phyloP scores from a whole-genome alignment of 164 flowering plant species.

The Annona cherimola region DNA sequence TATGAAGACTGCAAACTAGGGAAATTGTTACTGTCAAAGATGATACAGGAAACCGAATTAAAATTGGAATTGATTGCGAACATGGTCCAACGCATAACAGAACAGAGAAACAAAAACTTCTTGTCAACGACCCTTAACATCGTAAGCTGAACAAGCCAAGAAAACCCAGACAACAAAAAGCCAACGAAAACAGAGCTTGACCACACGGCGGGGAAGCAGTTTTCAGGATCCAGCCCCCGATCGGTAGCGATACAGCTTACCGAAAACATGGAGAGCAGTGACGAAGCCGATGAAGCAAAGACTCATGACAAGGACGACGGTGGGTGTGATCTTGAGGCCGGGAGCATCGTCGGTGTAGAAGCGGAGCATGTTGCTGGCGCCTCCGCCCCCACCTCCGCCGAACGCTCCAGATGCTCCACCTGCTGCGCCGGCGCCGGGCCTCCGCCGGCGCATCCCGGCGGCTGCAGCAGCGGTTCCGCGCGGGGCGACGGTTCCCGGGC shows the following conservation, averaged over 20 bases:
- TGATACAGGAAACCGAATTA: no score
- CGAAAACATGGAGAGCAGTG: conserved; percentile 87
- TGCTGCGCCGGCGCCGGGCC: conserved; percentile 20
- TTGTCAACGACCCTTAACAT: no score
- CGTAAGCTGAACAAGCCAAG: no score
- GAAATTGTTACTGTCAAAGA: no score
- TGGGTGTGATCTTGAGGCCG: conserved; percentile 80
- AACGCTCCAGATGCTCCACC: conserved; percentile 18
- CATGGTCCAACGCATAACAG: no score
- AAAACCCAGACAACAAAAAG: no score
- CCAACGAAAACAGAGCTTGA: no score
- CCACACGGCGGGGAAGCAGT: no score
- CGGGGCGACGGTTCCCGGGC: conserved; percentile 52
- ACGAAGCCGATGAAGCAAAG: conserved; percentile 92
- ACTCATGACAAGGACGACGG: conserved; percentile 85
- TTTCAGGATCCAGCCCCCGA: conserved; percentile 37
- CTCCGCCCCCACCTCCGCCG: conserved; percentile 35
- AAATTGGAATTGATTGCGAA: no score
- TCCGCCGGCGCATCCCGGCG: conserved; percentile 59
- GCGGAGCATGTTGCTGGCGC: conserved; percentile 64
- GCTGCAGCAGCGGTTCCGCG: conserved; percentile 81
- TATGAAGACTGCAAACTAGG: no score
- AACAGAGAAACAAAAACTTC: no score
- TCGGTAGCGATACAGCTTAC: conserved; percentile 72
- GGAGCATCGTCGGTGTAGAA: conserved; percentile 94